Evolutionary conservation across 257 asterid genomes (phyloP), one percentile per base, ranked within the genome.

Genomic region (Solanum corneliomulleri): DNA sequence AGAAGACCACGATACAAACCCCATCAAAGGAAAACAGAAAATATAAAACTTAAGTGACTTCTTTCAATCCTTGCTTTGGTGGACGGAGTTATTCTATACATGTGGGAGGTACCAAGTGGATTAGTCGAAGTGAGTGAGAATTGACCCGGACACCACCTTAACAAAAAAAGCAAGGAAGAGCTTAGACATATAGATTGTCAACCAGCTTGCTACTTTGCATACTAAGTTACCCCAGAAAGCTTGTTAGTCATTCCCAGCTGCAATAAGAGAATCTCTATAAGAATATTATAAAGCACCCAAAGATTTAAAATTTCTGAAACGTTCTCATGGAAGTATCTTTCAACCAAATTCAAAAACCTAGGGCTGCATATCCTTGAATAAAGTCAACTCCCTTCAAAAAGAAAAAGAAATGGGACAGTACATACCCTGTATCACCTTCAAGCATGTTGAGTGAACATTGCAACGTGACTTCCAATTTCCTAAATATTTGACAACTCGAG

Each of bases 361-460:
- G 44, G 44, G 85, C 20, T 0, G 85, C 85, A 47, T 80, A 80
- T 80, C 68, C 29, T 27, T 29, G 66, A 80, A 47, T 27, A 64
- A 80, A 80, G 44, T 20, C 44, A 80, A 29, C 27, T 80, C 29
- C 68, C 4, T 2, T 27, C 27, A 18, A 47, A 42, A 47, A 80
- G 64, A 20, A 37, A 9, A 29, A 16, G 21, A 29, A 80, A 20
- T 18, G 7, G 44, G 82, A 35, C 39, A 71, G 31, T n/a, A 41
- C 66, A 60, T 94, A 95, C 99, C 99, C 98, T 11, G 98, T 97
- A 91, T 95, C 98, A 86, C 98, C 99, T 93, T 97, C 98, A 42
- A 97, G 96, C 96, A 97, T 90, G 95, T 95, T 95, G 89, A 94
- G 91, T 29, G 99, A 97, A 91, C 95, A 95, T 83, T 91, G 94